A percentile compares a stretch with the other conserved stretches of the same genome.
These are phyloP conservation scores for Rutidosis leptorrhynchoides DNA, from an alignment of 129 eudicot species.

Conservation along the genomic window DNA sequence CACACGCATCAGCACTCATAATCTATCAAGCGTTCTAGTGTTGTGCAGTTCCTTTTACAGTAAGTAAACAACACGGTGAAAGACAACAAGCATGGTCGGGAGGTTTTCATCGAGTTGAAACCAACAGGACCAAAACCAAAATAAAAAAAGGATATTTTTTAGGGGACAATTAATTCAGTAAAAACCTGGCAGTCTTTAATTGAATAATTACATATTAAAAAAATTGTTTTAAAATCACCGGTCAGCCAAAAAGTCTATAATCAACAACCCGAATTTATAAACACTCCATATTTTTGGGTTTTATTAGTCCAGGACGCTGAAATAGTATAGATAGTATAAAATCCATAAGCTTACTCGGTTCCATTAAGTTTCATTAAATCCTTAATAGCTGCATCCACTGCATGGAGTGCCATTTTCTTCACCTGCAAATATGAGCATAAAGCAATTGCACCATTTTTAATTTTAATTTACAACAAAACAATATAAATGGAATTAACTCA, in stretches of 20 bases:
- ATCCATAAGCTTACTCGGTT: constrained; percentile 21
- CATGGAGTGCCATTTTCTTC: constrained; percentile 50
- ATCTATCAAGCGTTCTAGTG: background rate
- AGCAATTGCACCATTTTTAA: constrained; percentile 2
- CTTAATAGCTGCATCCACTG: constrained; percentile 35
- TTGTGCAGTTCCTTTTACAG: background rate
- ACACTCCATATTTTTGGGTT: no score
- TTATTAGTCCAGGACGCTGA: background rate
- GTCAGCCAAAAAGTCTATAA: background rate
- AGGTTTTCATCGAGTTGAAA: no score
- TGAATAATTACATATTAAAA: no score
- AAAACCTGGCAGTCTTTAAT: no score
- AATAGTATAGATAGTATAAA: background rate
- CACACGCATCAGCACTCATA: background rate
- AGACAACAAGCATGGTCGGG: background rate
- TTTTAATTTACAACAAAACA: background rate
- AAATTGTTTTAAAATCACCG: no score
- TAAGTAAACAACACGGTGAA: background rate
- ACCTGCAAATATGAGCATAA: constrained; percentile 31
- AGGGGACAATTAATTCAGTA: no score
- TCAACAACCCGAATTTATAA: background rate
- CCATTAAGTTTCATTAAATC: constrained; percentile 2
- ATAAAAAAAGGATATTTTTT: no score
- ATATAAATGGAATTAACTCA: background rate
- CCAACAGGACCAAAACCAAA: no score